Evolutionary conservation across 2,329 filamentous ascomycete genomes (phyloP).

Genomic region (Talaromyces sp.): DNA sequence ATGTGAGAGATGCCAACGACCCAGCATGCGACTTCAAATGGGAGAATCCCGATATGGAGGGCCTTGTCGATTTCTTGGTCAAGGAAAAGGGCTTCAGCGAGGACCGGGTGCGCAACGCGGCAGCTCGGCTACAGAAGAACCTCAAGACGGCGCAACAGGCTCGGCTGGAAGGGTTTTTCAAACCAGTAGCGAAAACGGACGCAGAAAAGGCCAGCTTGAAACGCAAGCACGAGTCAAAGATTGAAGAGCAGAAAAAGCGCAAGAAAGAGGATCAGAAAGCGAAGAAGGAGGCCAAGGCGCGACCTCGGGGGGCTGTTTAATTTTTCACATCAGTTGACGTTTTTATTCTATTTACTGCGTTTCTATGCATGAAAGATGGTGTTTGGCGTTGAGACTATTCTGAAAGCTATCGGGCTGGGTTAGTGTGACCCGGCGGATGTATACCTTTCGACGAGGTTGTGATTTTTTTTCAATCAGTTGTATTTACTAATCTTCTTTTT

Average conservation of each 20-base stretch:
- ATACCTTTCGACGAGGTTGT: not conserved
- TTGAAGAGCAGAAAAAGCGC: slow-evolving; percentile 91
- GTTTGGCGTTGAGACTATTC: not conserved
- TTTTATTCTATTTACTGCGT: not conserved
- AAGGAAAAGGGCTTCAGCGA: slow-evolving; percentile 96
- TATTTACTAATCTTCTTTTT: not conserved
- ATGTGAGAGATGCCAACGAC: slow-evolving; percentile 77
- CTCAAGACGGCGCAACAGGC: slow-evolving; percentile 87
- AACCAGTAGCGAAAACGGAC: slow-evolving; percentile 80
- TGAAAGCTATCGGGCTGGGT: not conserved
- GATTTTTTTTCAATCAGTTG: not conserved
- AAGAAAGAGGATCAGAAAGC: slow-evolving; percentile 91
- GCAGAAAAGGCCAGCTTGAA: slow-evolving; percentile 80
- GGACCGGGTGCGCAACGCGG: slow-evolving; percentile 78
- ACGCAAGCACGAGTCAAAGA: slow-evolving; percentile 88
- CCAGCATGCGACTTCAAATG: slow-evolving; percentile 95
- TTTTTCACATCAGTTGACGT: not conserved
- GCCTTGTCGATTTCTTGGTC: slow-evolving; percentile 82
- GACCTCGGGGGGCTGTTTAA: slow-evolving; percentile 63
- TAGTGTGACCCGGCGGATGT: not conserved
- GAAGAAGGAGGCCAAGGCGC: slow-evolving; percentile 85
- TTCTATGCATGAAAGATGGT: not conserved
- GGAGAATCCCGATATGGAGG: slow-evolving; percentile 88
- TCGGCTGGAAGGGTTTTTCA: slow-evolving; percentile 94
- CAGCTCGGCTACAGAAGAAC: slow-evolving; percentile 77